Percentiles rank a stretch among this genome's conserved stretches.
Evolutionary conservation across 192 early-diverging fungal species (phyloP).

Genomic region (Dispira simplex): DNA sequence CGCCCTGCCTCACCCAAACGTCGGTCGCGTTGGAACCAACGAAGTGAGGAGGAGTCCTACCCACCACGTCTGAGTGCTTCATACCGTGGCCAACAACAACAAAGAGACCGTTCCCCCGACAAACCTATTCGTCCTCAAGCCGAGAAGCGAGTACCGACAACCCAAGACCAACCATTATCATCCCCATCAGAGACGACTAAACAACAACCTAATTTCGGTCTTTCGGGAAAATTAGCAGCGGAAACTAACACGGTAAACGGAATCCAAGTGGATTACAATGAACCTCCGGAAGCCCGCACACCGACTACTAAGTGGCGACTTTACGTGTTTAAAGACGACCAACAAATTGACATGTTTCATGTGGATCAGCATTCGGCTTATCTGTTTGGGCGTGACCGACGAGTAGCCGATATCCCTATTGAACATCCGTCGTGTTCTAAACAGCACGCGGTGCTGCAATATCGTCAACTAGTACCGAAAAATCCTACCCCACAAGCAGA

Average conservation of each 20-base stretch:
- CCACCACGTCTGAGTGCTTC: too few relatives aligned
- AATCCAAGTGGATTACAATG: slow-evolving; percentile 77
- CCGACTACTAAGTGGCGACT: slow-evolving; percentile 63
- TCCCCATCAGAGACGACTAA: slow-evolving; percentile 17
- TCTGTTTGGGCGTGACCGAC: slow-evolving; percentile 73
- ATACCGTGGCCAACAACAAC: too few relatives aligned
- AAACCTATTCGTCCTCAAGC: too few relatives aligned
- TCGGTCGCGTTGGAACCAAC: too few relatives aligned
- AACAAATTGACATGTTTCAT: slow-evolving; percentile 74
- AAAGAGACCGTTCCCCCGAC: too few relatives aligned
- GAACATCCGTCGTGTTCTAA: slow-evolving; percentile 92
- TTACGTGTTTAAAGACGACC: slow-evolving; percentile 87
- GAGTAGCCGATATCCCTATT: slow-evolving; percentile 81
- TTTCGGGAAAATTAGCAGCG: slow-evolving; percentile 75
- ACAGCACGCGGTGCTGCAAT: slow-evolving; percentile 91
- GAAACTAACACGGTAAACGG: slow-evolving; percentile 84
- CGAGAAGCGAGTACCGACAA: too few relatives aligned
- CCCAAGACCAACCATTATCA: too few relatives aligned
- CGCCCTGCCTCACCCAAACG: too few relatives aligned
- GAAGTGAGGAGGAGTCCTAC: too few relatives aligned
- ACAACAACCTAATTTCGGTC: slow-evolving; percentile 58
- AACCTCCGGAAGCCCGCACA: slow-evolving; percentile 78
- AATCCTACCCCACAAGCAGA: slow-evolving; percentile 6
- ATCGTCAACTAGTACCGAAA: slow-evolving; percentile 41
- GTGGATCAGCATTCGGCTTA: slow-evolving; percentile 77